Evolutionary conservation across 2,329 filamentous ascomycete genomes (phyloP).

Genomic region (Aspergillus sp.): DNA sequence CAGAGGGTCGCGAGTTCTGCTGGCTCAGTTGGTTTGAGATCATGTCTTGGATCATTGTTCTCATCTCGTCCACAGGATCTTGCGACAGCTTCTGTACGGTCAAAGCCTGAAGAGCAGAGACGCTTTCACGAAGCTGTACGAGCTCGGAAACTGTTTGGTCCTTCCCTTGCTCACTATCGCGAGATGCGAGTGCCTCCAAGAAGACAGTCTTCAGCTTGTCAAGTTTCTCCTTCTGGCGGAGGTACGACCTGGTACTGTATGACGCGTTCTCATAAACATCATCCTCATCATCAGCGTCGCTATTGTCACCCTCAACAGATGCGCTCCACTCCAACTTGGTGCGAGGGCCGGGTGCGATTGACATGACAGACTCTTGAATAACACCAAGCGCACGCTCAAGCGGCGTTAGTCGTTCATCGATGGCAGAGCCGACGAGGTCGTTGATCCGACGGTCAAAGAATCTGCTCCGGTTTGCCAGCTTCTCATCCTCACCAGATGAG

Average conservation of each 20-base stretch:
- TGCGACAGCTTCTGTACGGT: constrained; percentile 38
- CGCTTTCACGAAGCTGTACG: constrained; percentile 40
- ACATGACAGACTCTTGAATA: constrained; percentile 70
- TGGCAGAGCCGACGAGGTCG: constrained; percentile 74
- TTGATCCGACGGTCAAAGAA: constrained; percentile 95
- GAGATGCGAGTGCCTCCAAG: constrained; percentile 64
- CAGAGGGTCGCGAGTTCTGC: constrained; percentile 52
- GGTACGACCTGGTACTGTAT: constrained; percentile 74
- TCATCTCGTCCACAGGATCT: constrained; percentile 55
- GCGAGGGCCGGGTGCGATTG: constrained; percentile 59
- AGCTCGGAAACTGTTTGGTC: constrained; percentile 38
- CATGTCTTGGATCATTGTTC: constrained; percentile 64
- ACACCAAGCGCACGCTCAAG: constrained; percentile 75
- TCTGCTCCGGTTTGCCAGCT: constrained; percentile 74
- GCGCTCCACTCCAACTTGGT: constrained; percentile 63
- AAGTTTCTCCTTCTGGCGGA: constrained; percentile 66
- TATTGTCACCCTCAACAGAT: constrained; percentile 71
- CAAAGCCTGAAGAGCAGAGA: constrained; percentile 46
- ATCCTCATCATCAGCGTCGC: constrained; percentile 93
- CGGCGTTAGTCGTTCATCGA: constrained; percentile 76
- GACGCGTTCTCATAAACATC: constrained; percentile 61
- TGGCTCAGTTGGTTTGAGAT: constrained; percentile 60
- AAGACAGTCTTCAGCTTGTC: constrained; percentile 75
- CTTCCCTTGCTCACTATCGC: constrained; percentile 35
- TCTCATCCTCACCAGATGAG: constrained; percentile 78